Base-by-base conservation (phyloP, 805 yeast genomes). In the Scheffersomyces coipomensis region DNA sequence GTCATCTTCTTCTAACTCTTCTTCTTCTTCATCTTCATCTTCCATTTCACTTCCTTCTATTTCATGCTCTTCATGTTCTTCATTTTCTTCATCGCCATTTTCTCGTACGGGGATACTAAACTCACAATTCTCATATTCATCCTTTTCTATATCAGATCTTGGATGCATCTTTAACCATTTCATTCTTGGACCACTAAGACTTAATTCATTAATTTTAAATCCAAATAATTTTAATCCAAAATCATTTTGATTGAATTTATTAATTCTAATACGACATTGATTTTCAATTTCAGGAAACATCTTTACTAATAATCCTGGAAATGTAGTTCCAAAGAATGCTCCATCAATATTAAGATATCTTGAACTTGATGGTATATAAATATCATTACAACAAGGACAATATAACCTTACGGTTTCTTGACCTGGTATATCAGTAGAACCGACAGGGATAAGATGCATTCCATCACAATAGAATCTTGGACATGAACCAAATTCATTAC, bases 241-340 rank as follows among this genome's bases (percentile, higher is more conserved):
- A 43, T 71, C 76, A 47, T 71, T 67, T 50, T 76, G 78, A 46
- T 79, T 68, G 32, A 63, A 66, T 35, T 66, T 64, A 41, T 64
- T 61, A 42, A 67, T 62, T 53, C 85, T 72, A 42, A 77, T 71
- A 40, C 75, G 72, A 49, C 88, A 82, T 53, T 85, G 88, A 51
- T 79, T 78, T 56, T 85, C 95, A 36, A 89, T 78, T 47, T 88
- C 97, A n/a, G 93, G 88, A 66, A 84, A 89, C 76, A 87, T 85
- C 57, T 89, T 86, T 44, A 93, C 79, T 53, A 93, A 85, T 49
- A 93, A 75, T 2, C 97, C 97, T 1, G 97, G 93, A 66, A 93
- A 93, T 25, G 95, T 83, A 0, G 98, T 88, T 4, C 99, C 98
- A 68, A 95, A 93, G 55, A 85, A 93, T 1, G 98, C 97, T 4